Evolutionary conservation across 306 rosid species (phyloP).

Genomic region (Gastrolobium villosum): DNA sequence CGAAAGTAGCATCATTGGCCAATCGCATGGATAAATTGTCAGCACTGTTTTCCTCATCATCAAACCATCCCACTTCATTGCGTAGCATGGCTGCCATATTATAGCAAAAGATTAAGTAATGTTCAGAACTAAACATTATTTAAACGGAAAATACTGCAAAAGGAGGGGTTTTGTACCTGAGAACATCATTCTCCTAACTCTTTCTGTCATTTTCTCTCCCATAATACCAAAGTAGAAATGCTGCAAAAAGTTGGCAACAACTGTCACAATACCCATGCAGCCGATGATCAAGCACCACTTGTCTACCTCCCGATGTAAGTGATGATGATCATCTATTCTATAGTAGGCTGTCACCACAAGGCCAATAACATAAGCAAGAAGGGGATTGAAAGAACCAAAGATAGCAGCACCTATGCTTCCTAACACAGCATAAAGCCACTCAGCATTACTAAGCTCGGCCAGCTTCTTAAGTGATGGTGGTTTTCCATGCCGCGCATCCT

Average conservation of each 20-base stretch:
- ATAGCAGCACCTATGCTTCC: slow-evolving; percentile 98
- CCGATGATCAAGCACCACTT: slow-evolving; percentile 95
- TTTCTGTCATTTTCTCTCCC: slow-evolving; percentile 99
- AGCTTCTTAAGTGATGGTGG: slow-evolving; percentile 92
- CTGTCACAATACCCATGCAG: slow-evolving; percentile 97
- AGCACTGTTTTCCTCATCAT: slow-evolving; percentile 95
- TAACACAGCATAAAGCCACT: slow-evolving; percentile 96
- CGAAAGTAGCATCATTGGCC: slow-evolving; percentile 98
- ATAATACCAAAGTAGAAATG: slow-evolving; percentile 98
- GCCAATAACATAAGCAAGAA: slow-evolving; percentile 93
- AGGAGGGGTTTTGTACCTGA: slow-evolving; percentile 71
- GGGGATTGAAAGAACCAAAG: slow-evolving; percentile 98
- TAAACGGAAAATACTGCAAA: slow-evolving; percentile 36
- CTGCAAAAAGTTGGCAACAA: slow-evolving; percentile 96
- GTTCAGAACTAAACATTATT: slow-evolving; percentile 29
- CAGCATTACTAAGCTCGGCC: slow-evolving; percentile 87
- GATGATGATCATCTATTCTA: slow-evolving; percentile 49
- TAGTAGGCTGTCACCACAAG: slow-evolving; percentile 92
- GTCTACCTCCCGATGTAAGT: slow-evolving; percentile 68
- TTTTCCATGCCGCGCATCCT: slow-evolving; percentile 60
- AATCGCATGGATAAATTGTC: slow-evolving; percentile 97
- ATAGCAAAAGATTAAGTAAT: slow-evolving; percentile 49
- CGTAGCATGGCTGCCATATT: slow-evolving; percentile 92
- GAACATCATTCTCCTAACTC: slow-evolving; percentile 99
- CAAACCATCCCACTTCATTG: slow-evolving; percentile 98